phyloP scores from a whole-genome alignment of 2,329 filamentous ascomycete species.

The Talaromyces atroroseus region DNA sequence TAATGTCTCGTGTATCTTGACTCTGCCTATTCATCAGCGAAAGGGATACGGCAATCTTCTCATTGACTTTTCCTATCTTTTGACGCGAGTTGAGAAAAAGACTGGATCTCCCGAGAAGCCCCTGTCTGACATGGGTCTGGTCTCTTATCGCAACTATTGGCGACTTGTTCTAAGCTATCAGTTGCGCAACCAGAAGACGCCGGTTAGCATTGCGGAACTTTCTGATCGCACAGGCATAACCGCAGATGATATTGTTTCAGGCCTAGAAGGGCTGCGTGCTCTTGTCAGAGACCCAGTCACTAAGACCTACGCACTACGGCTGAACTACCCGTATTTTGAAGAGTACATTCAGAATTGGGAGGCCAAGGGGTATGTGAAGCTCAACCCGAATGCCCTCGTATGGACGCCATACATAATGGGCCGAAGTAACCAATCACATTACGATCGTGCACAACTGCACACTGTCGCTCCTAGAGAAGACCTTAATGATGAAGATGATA shows the following conservation, averaged over 20 bases:
- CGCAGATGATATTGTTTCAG: slow-evolving; percentile 90
- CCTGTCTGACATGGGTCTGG: slow-evolving; percentile 92
- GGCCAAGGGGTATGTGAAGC: slow-evolving; percentile 76
- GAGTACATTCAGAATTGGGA: slow-evolving; percentile 89
- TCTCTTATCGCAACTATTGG: slow-evolving; percentile 98
- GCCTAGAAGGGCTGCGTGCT: slow-evolving; percentile 81
- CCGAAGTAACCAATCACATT: slow-evolving; percentile 71
- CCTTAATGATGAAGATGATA: slow-evolving; percentile 39
- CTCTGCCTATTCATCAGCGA: slow-evolving; percentile 90
- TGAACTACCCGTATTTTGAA: slow-evolving; percentile 79
- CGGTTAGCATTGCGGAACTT: slow-evolving; percentile 49
- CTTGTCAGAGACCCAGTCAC: slow-evolving; percentile 86
- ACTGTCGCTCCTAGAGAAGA: slow-evolving; percentile 85
- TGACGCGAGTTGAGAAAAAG: slow-evolving; percentile 88
- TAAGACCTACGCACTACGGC: slow-evolving; percentile 78
- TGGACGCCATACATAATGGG: slow-evolving; percentile 99
- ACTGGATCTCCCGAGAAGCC: slow-evolving; percentile 96
- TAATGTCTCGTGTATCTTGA: slow-evolving; percentile 96
- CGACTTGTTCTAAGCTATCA: slow-evolving; percentile 81
- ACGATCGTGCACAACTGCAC: slow-evolving; percentile 76
- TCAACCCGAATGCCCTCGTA: slow-evolving; percentile 73
- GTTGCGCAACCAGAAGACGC: slow-evolving; percentile 58
- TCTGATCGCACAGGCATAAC: slow-evolving; percentile 93
- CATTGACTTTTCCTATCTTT: slow-evolving; percentile 96
- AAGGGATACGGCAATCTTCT: slow-evolving; percentile 95